Percentiles rank a stretch among this genome's conserved stretches.
These are phyloP conservation scores for Huiozyma sinensis DNA, from an alignment of 805 yeast genomes.

Conservation along the genomic window DNA sequence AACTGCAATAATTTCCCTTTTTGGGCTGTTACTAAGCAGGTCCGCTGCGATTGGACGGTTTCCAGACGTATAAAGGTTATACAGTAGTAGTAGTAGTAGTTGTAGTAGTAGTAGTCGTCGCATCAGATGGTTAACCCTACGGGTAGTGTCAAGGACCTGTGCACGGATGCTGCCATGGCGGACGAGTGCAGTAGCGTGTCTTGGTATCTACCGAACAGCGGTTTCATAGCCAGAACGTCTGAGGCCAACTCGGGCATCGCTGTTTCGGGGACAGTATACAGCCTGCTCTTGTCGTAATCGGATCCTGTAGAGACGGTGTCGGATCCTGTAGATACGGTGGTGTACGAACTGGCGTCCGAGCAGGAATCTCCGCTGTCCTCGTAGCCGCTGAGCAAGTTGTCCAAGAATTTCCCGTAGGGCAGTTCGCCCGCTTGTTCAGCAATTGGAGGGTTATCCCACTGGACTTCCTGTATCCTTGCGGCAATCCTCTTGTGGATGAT, in stretches of 20 bases:
- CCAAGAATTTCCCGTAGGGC: conserved; percentile 3
- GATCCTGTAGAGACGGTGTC: conserved; percentile 4
- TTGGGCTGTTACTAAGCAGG: not conserved
- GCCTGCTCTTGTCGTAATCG: not conserved
- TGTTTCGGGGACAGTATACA: not conserved
- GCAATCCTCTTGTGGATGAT: conserved; percentile 20
- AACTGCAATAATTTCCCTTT: no score
- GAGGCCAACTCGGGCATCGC: not conserved
- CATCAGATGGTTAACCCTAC: conserved; percentile 7
- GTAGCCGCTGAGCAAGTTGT: not conserved
- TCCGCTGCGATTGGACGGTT: not conserved
- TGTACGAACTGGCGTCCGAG: conserved; percentile 3
- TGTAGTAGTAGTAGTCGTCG: no score
- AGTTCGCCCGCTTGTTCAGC: conserved; percentile 2
- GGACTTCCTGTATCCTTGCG: conserved; percentile 20
- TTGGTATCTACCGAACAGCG: conserved; percentile 1
- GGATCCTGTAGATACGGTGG: not conserved
- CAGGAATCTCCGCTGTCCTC: conserved; percentile 1
- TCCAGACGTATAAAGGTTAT: not conserved
- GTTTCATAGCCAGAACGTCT: not conserved
- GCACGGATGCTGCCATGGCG: conserved; percentile 10
- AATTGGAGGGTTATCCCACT: conserved; percentile 7
- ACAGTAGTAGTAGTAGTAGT: not conserved
- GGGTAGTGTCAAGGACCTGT: conserved; percentile 24
- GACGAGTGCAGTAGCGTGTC: conserved; percentile 11